Evolutionary conservation across 179 eudicot species (phyloP).

Genomic region (Actinidia polygama): DNA sequence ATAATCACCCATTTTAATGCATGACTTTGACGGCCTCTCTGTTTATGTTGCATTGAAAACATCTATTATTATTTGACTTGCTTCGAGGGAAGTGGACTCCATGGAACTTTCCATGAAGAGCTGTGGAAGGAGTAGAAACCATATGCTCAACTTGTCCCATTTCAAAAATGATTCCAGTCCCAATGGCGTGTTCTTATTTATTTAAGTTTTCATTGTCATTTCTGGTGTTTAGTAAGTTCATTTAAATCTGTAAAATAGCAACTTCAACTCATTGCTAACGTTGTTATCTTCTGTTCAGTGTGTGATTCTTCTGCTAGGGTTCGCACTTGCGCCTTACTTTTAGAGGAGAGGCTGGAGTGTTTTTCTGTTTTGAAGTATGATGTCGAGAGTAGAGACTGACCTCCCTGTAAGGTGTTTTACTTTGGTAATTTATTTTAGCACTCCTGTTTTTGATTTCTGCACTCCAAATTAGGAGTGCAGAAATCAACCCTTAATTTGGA

Average conservation of each 20-base stretch:
- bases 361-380: conserved; percentile 84
- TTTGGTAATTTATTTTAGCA: too few species aligned
- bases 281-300: conserved; percentile 50
- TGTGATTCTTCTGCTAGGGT: conserved; percentile 99
- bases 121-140: conserved; percentile 74
- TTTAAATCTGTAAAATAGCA: not conserved
- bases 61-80: conserved; percentile 87
- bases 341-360: conserved; percentile 97
- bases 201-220: not conserved
- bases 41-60: conserved; percentile 94
- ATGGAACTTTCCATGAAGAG: conserved; percentile 92
- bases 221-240: conserved; percentile 5
- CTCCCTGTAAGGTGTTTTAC: conserved; percentile 82
- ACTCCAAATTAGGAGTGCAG: too few species aligned
- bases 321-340: conserved; percentile 81
- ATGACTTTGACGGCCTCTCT: conserved; percentile 3
- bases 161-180: conserved; percentile 98
- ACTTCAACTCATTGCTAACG: conserved; percentile 23
- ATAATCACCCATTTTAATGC: not conserved
- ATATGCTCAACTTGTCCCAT: conserved; percentile 89
- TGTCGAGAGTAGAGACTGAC: conserved; percentile 79
- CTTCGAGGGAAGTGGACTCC: conserved; percentile 93
- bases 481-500: too few species aligned
- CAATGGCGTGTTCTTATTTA: conserved; percentile 47
- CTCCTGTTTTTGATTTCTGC: too few species aligned